Base-by-base conservation (phyloP, 2,329 filamentous ascomycete genomes). In the Setomelanomma holmii region DNA sequence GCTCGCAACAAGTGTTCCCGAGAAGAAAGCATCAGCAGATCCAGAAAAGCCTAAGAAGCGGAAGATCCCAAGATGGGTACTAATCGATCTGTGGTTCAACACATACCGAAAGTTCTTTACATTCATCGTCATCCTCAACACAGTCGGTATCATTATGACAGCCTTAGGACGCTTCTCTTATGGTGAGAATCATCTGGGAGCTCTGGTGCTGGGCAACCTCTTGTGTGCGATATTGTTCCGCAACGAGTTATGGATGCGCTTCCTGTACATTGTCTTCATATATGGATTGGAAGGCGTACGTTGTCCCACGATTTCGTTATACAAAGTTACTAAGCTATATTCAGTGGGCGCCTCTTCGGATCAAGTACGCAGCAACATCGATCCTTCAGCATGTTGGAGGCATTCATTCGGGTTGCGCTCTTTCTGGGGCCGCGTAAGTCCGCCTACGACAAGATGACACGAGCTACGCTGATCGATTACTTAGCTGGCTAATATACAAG, bases 91-190 rank as follows among this genome's bases (percentile, higher is more conserved):
- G 22, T 73, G 70, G 70, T 72, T 71, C 61, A 72, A 73, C 53
- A 70, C 66, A 2, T 73, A 73, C 49, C 64, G 70, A 21, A 71
- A 70, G 43, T 70, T 73, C 53, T 73, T 73, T 54, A 69, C 62
- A 1, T 64, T 72, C 22, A 64, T 73, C 20, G 63, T 63, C 4
- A 40, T 65, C 16, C 56, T 72, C 22, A 73, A 73, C 49, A 35
- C 70, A 27, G 52, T 58, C 39, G 69, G 67, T 6, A 71, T 73
- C 40, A 53, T 71, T 38, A 38, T 72, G 45, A 60, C 68, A 1
- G 67, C 67, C 16, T 46, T 64, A n/a, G 61, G 60, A 27, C 53
- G 54, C 21, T 73, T 73, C 42, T 40, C 42, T 1, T 73, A 73
- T 35, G 70, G 66, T 2, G 68, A 71, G 50, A 64, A 71, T 16